Base-by-base conservation (phyloP, 2,329 filamentous ascomycete genomes). In the Dactylellina drechsleri region DNA sequence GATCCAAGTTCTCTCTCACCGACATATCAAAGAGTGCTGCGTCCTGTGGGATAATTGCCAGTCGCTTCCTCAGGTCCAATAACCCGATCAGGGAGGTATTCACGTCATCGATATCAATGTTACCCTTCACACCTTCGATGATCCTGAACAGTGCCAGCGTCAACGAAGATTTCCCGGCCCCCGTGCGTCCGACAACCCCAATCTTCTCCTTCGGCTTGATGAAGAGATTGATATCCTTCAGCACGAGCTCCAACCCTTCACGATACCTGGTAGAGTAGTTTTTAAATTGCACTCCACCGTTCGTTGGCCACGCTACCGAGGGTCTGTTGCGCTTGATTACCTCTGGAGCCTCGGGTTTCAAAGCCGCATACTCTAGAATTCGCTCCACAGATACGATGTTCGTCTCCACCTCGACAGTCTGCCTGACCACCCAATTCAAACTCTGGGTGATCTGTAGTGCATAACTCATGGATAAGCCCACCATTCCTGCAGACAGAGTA, bases 331-430 rank as follows among this genome's bases (percentile, higher is more conserved):
- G 91, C 80, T 92, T 91, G 79, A 98, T 91, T 78, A 98, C 92
- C 82, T 99, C 95, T 6, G 93, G 92, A 59, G 95, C 94, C 84
- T 99, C 95, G 82, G 91, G 95, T 26, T 94, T 93, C 77, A 99
- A 86, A 59, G 88, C 87, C 70, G 94, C 92, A 83, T 99, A 99
- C 83, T 99, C 96, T 58, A 99, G 89, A 56, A 99, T 93, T 80
- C 95, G 91, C 86, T 99, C 95, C 43, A 99, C 95, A 8, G 94
- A 97, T 53, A 99, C 94, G 80, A 99, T 99, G 83, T 99, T 99
- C n/a, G 94, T 98, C 85, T 99, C 96, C n/a, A 99, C 95, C 83
- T 99, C 96, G 40, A 99, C 95, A 0, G 93, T 97, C 83, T 99
- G 95, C 72, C 96, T 89, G 60, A 99, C 95, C 80, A 99, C 97